Evolutionary conservation across 495 filamentous ascomycete genomes (phyloP), one percentile per base, ranked within the genome.

Genomic region (Neurospora discreta): DNA sequence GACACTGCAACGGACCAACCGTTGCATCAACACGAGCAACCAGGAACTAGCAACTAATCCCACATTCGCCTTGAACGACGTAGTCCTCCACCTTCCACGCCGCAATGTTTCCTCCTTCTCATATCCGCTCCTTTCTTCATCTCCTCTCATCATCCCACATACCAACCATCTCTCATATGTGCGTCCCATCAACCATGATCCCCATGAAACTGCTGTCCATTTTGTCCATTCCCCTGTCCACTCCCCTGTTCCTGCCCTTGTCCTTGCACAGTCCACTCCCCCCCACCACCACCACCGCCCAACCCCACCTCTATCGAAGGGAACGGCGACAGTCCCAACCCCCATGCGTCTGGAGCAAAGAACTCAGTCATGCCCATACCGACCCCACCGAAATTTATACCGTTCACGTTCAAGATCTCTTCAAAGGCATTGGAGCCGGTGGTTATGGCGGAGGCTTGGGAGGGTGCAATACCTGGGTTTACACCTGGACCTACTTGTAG

Each of bases 361-460:
- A 65, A 33, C 5, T 60, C 52, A 6, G 13, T 1, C 26, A 8
- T 8, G 6, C 52, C 52, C 26, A 1, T 7, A 60, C 52, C 52
- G 1, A 26, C 52, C 1, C 16, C 16, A 5, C 76, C 78, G 68
- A 80, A 78, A 33, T 75, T 78, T 70, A 79, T 68, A 9, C 69
- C 77, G 39, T 75, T 73, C 5, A 76, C 40, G 15, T 58, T 58
- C 15, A 65, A 15, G 5, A 74, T 40, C 43, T 80, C 78, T 40
- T 80, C 76, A 41, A 79, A 80, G 3, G 78, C 78, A 26, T 80
- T 80, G 44, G 70, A 75, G 20, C 72, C 75, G 1, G 71, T 77
- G 11, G 78, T 79, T 16, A 73, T 72, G 75, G 69, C 78, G 77
- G 9, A 11, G 7, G 74, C 72, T 18, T 77, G 75, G 0, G 78